Evolutionary conservation across 176 grass and related monocot genomes (phyloP).

Genomic region (Musa schizocarpa): DNA sequence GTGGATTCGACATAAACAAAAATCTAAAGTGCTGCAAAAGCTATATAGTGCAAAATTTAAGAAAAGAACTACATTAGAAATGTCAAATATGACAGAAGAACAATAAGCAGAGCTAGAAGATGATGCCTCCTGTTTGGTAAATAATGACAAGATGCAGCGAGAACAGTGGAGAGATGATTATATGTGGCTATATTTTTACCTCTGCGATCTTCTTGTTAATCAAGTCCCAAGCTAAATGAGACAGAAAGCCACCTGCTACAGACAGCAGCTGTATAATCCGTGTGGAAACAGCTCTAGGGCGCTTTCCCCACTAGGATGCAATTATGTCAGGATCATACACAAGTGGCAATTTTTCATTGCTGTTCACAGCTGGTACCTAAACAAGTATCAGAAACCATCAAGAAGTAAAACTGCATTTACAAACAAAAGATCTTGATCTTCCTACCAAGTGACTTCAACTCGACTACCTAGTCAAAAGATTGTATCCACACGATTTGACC

Average conservation of each 20-base stretch:
- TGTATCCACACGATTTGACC: not conserved
- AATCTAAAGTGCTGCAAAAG: too few species aligned
- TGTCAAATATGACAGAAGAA: not conserved
- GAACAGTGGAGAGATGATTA: not conserved
- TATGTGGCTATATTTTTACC: conserved; percentile 31
- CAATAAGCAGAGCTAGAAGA: not conserved
- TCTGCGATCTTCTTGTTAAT: conserved; percentile 78
- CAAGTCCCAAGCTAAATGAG: conserved; percentile 65
- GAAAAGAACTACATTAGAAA: not conserved
- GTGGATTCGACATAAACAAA: not conserved
- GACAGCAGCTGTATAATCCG: conserved; percentile 68
- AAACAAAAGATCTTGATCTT: not conserved
- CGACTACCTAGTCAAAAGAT: not conserved
- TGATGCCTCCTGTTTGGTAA: not conserved
- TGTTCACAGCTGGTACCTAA: conserved; percentile 47
- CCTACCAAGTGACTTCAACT: not conserved
- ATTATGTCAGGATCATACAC: conserved; percentile 89
- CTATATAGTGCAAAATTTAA: too few species aligned
- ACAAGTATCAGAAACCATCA: conserved; percentile 6
- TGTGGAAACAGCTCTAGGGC: conserved; percentile 60
- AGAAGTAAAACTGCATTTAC: not conserved
- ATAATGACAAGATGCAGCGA: not conserved
- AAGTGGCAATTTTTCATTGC: conserved; percentile 50
- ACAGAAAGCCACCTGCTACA: conserved; percentile 88
- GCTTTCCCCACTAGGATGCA: conserved; percentile 72